Evolutionary conservation across 345 rosid species (phyloP).

Genomic region (Euphorbia peplus): DNA sequence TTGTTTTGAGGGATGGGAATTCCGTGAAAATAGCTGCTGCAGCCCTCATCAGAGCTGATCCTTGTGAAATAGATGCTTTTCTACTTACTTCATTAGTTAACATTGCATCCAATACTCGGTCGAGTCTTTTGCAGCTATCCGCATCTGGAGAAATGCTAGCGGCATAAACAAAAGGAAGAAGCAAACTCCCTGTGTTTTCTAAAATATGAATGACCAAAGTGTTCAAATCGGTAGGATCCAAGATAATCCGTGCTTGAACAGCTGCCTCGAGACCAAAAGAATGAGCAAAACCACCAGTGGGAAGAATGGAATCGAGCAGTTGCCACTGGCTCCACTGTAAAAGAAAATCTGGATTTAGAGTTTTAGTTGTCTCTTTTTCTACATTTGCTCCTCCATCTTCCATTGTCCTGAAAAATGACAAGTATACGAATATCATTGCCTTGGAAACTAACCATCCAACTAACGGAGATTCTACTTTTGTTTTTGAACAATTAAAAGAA

Average conservation of each 20-base stretch:
- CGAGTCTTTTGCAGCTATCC: slow-evolving; percentile 50
- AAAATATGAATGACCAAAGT: slow-evolving; percentile 43
- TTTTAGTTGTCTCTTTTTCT: background rate
- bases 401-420: slow-evolving; percentile 9
- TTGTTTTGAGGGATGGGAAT: slow-evolving; percentile 46
- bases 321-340: slow-evolving; percentile 94
- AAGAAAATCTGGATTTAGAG: slow-evolving; percentile 1
- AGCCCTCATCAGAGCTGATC: slow-evolving; percentile 73
- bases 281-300: slow-evolving; percentile 91
- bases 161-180: slow-evolving; percentile 75
- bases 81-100: slow-evolving; percentile 68
- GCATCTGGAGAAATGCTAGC: slow-evolving; percentile 43
- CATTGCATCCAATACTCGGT: slow-evolving; percentile 55
- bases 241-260: slow-evolving; percentile 54
- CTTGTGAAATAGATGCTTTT: slow-evolving; percentile 73
- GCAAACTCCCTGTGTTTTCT: slow-evolving; percentile 69
- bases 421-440: too few relatives aligned
- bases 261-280: slow-evolving; percentile 87
- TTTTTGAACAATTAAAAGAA: too few relatives aligned
- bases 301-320: slow-evolving; percentile 80
- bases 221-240: slow-evolving; percentile 46
- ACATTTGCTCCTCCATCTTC: slow-evolving; percentile 11
- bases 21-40: slow-evolving; percentile 68
- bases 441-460: too few relatives aligned
- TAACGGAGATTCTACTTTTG: too few relatives aligned